Conservation (phyloP, 768 basidiomycete genomes). For the Russula brevipes region DNA sequence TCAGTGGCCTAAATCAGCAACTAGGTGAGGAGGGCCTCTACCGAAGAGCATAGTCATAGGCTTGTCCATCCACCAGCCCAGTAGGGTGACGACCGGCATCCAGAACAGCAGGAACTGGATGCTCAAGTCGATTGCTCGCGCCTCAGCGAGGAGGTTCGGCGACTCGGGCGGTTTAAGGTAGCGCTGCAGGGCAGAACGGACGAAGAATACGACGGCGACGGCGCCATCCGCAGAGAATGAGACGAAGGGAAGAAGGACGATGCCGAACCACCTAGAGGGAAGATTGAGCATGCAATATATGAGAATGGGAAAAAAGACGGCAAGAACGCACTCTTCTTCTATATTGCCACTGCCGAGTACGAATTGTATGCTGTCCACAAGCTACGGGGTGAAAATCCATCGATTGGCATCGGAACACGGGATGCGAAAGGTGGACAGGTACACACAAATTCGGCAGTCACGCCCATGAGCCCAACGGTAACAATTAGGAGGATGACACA, state of each 20-base stretch:
- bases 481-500: constrained; percentile 48
- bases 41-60: constrained; percentile 67
- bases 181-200: constrained; percentile 40
- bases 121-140: constrained; percentile 66
- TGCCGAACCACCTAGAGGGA: too few relatives aligned
- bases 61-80: constrained; percentile 61
- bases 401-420: background rate
- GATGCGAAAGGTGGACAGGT: background rate
- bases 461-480: too few relatives aligned
- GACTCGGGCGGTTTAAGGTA: constrained; percentile 39
- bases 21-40: constrained; percentile 29
- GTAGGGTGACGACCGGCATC: constrained; percentile 66
- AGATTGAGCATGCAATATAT: background rate
- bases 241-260: too few relatives aligned
- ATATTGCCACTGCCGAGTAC: constrained; percentile 44
- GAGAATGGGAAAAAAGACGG: background rate
- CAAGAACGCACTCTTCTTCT: constrained; percentile 44
- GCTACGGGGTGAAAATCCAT: constrained; percentile 33
- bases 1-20: background rate
- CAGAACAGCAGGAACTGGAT: constrained; percentile 79
- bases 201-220: constrained; percentile 54
- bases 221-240: constrained; percentile 45
- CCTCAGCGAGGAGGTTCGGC: constrained; percentile 30
- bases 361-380: constrained; percentile 59
- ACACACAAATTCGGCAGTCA: too few relatives aligned